Evolutionary conservation across 2,329 filamentous ascomycete species (phyloP), one percentile per base, ranked within the genome.

Genomic region (Paracamarosporium sp.): DNA sequence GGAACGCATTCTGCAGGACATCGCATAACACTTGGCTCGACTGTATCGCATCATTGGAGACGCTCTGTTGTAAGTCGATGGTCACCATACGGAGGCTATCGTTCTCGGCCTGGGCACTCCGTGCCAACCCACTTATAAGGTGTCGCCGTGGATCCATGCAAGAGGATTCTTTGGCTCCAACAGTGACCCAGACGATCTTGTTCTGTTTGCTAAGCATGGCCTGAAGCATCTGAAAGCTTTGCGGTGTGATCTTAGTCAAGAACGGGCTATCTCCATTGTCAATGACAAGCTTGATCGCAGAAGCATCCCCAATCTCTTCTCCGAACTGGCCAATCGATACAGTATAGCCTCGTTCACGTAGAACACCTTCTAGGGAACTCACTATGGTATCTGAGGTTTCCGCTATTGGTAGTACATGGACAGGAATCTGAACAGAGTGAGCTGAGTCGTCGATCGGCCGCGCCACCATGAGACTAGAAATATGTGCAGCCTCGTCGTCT

Each of bases 71-170:
- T 15, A 47, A 28, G 22, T 47, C 44, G 27, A 47, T 28, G 28
- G 44, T 47, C 20, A 47, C 30, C 28, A 47, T 24, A 5, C 28
- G 28, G 6, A 47, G 44, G n/a, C 44, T 22, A n/a, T 47, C 44
- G 11, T 47, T 47, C 28, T 47, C 44, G n/a, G 44, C 44, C 20
- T 47, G 44, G 12, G 30, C 44, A 25, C 44, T 47, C 30, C 44
- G 28, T 47, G 44, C 44, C 17, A 47, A 47, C 12, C 44, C 44
- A 15, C n/a, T 47, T 33, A 47, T 35, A n/a, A 47, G 44, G 9
- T 47, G 28, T 24, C 30, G 25, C 17, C 44, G 17, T 24, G 44
- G 17, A 33, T 47, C 44, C 13, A n/a, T 3, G 8, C 9, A 15
- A 15, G 28, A 24, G 2, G n/a, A 17, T 13, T 5, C 6, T 4